Base-by-base conservation (phyloP, 2,329 filamentous ascomycete genomes). In the Davidsoniella eucalypti region DNA sequence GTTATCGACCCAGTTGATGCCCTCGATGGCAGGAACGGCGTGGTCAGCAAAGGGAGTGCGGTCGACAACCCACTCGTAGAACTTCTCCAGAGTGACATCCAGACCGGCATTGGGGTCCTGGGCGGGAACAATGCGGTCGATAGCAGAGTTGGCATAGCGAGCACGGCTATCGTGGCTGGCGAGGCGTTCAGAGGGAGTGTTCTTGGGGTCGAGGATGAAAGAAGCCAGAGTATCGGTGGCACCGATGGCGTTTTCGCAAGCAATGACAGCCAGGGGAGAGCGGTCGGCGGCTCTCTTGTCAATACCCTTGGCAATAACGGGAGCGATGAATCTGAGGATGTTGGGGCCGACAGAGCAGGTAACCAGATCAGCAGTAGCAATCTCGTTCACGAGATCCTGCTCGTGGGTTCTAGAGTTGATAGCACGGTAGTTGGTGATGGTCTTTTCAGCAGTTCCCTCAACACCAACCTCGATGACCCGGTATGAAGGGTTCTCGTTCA, bases 51-150 rank as follows among this genome's bases (percentile, higher is more conserved):
- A 95, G 2, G 90, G 90, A 42, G 78, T 82, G 63, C 78, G 71
- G 63, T 98, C 92, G 47, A 98, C 88, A 38, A 92, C 90, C 92
- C 92, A 98, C 71, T 98, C 92, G 70, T 86, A 95, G 74, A 96
- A 98, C 69, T 92, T 92, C 75, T 98, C 92, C 44, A 98, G 87
- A 61, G 82, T 88, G 57, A 98, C 92, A 61, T 95, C 81, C 42
- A 98, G 75, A 51, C 87, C 87, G 21, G 82, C 77, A 59, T 85
- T 70, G 47, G 78, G 69, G 54, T 87, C 81, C 69, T 96, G 92
- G 41, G 87, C 85, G 12, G 92, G 92, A 21, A 96, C 92, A 63
- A 98, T 98, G 54, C 92, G 86, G 72, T 98, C 92, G 64, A 98
- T 95, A 59, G 92, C 92, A 55, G 87, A 94, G 72, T 98, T 98